A percentile compares a stretch with the other conserved stretches of the same genome.
phyloP scores from a whole-genome alignment of 352 stramenopile species.

The Phytophthora aleatoria region DNA sequence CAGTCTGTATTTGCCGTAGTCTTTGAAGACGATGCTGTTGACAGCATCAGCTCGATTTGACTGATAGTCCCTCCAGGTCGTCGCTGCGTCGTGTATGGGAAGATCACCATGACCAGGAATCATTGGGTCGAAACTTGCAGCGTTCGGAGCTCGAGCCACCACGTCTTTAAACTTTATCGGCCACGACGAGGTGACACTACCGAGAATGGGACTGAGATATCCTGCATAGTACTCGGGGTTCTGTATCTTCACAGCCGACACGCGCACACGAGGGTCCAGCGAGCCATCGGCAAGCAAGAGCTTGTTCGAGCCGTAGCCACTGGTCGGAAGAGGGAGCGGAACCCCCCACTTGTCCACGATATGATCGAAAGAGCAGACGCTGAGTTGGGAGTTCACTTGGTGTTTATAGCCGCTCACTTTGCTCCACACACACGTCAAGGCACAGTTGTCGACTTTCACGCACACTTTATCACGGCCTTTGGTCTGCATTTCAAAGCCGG shows the following conservation, averaged over 20 bases:
- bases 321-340: constrained; percentile 50
- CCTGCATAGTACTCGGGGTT: constrained; percentile 32
- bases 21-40: constrained; percentile 44
- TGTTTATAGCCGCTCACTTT: constrained; percentile 33
- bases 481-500: constrained; percentile 39
- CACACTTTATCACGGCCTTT: constrained; percentile 31
- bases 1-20: constrained; percentile 57
- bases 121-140: constrained; percentile 12
- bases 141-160: constrained; percentile 14
- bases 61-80: constrained; percentile 62
- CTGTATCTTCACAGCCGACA: constrained; percentile 26
- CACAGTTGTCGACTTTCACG: constrained; percentile 20
- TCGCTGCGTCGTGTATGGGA: constrained; percentile 22
- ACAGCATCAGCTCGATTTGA: constrained; percentile 34
- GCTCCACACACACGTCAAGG: constrained; percentile 52
- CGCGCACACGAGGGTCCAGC: constrained; percentile 19
- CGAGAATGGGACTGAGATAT: constrained; percentile 15
- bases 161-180: constrained; percentile 25
- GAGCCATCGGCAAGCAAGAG: constrained; percentile 26
- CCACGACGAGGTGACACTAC: constrained; percentile 19
- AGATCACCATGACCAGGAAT: constrained; percentile 10
- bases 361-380: constrained; percentile 39
- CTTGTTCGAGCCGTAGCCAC: constrained; percentile 48
- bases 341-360: constrained; percentile 46
- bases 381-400: constrained; percentile 23